phyloP scores from a whole-genome alignment of 441 rosid genomes.

The Hura crepitans region DNA sequence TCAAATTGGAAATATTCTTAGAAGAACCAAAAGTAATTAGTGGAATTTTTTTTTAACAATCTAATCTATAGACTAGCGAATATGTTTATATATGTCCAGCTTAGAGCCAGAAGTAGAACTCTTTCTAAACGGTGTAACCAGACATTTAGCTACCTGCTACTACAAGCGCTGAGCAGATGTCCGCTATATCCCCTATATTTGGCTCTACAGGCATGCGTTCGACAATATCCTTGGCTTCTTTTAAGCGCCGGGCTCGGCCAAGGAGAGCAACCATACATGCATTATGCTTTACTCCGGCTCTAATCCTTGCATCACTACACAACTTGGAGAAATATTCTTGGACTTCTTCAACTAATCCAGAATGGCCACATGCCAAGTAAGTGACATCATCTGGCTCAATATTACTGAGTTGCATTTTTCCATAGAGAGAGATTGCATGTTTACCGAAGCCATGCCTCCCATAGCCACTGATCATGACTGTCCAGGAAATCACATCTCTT shows the following conservation, averaged over 20 bases:
- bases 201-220: constrained; percentile 61
- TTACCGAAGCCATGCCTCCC: constrained; percentile 83
- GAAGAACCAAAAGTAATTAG: too few species aligned
- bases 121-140: too few species aligned
- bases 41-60: too few species aligned
- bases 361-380: constrained; percentile 88
- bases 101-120: too few species aligned
- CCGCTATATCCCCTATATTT: constrained; percentile 76
- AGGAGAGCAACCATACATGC: constrained; percentile 84
- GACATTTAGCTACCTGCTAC: too few species aligned
- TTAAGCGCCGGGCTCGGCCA: constrained; percentile 66
- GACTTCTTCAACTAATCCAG: constrained; percentile 65
- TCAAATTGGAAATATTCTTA: too few species aligned
- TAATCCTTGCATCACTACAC: constrained; percentile 33
- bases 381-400: constrained; percentile 70
- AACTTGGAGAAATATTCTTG: constrained; percentile 49
- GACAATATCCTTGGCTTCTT: constrained; percentile 67
- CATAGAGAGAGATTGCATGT: constrained; percentile 48
- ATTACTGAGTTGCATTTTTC: constrained; percentile 45
- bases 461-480: constrained; percentile 77
- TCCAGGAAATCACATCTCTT: constrained; percentile 79
- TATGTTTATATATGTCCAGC: too few species aligned
- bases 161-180: constrained; percentile 79
- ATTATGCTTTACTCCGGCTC: constrained; percentile 70
- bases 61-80: too few species aligned